Percentiles rank a stretch among this genome's conserved stretches.
Evolutionary conservation across 306 rosid species (phyloP).

Genomic region (Inga oerstediana): DNA sequence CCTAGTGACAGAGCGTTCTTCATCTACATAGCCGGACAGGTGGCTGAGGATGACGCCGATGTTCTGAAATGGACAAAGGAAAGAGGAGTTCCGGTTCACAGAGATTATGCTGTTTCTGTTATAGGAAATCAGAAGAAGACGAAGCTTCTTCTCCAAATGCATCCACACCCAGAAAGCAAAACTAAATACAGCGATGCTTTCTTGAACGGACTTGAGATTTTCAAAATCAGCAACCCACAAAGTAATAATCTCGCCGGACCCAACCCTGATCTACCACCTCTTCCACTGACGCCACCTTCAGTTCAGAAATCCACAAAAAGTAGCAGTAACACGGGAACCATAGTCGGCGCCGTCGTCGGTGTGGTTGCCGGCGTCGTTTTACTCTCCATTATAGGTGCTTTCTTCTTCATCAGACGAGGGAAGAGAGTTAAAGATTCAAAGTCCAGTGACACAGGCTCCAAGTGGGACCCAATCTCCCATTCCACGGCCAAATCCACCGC

Average conservation of each 20-base stretch:
- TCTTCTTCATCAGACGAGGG: background rate
- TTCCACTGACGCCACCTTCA: background rate
- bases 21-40: constrained; percentile 35
- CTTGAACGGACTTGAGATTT: constrained; percentile 42
- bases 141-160: constrained; percentile 16
- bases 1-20: background rate
- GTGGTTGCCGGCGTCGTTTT: background rate
- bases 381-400: background rate
- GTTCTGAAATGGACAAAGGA: constrained; percentile 18
- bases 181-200: background rate
- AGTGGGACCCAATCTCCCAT: background rate
- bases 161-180: background rate
- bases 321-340: background rate
- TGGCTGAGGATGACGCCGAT: constrained; percentile 14
- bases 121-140: background rate
- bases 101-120: constrained; percentile 17
- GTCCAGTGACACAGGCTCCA: background rate
- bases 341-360: background rate
- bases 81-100: constrained; percentile 5
- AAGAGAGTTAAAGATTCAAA: background rate
- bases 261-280: background rate
- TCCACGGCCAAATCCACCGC: background rate
- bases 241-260: constrained; percentile 27
- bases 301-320: background rate
- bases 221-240: constrained; percentile 27